These are phyloP conservation scores for Talaromyces sp. DNA, from an alignment of 2,329 filamentous ascomycete genomes.

Conservation along the genomic window DNA sequence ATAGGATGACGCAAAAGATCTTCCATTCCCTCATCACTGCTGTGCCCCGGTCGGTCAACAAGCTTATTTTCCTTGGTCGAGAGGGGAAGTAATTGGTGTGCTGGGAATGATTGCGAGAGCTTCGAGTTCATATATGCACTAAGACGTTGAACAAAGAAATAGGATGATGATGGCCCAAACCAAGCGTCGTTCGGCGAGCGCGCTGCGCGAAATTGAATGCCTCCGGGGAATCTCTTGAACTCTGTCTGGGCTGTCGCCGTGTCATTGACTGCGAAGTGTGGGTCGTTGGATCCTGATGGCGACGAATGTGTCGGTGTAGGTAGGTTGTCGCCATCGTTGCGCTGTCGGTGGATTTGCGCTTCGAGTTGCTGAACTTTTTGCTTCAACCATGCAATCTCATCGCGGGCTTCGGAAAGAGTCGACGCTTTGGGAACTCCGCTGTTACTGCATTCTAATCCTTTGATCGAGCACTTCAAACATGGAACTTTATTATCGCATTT, in stretches of 20 bases:
- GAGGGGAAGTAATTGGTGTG: constrained; percentile 3
- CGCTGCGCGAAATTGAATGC: constrained; percentile 3
- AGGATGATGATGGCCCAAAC: constrained; percentile 13
- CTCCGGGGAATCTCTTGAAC: not conserved
- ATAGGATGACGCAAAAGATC: not conserved
- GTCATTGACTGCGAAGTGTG: not conserved
- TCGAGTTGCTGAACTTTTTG: constrained; percentile 15
- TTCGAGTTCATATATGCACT: not conserved
- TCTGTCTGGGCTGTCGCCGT: not conserved
- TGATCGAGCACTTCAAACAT: constrained; percentile 10
- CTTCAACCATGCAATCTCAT: constrained; percentile 5
- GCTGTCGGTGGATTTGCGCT: constrained; percentile 1
- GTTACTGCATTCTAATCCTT: constrained; percentile 5
- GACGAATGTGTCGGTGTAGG: not conserved
- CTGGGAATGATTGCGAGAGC: not conserved
- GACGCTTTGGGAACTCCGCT: not conserved
- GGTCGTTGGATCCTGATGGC: not conserved
- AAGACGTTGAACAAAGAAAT: constrained; percentile 9
- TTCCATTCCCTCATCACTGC: not conserved
- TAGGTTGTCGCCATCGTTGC: not conserved
- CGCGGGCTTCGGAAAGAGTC: constrained; percentile 2
- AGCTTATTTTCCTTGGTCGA: constrained; percentile 4
- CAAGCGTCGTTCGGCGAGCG: constrained; percentile 12
- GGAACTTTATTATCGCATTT: constrained; percentile 17
- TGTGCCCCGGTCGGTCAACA: not conserved